phyloP scores from a whole-genome alignment of 768 basidiomycete genomes.

The Leccinum barrowsii region DNA sequence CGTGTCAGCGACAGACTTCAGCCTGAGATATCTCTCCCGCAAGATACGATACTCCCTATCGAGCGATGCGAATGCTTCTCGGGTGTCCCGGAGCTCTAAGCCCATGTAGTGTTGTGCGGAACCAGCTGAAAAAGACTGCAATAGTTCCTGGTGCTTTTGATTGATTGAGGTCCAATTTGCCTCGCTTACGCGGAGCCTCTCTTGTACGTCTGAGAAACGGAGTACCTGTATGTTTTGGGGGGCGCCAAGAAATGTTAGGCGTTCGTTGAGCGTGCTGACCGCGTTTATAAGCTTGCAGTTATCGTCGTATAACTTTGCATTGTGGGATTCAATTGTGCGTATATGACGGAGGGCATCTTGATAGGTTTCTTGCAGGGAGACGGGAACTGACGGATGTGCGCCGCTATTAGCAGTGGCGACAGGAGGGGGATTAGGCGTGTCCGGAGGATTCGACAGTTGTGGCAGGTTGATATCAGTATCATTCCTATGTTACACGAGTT shows the following conservation, averaged over 20 bases:
- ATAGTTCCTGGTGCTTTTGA: slow-evolving; percentile 25
- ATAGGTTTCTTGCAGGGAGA: slow-evolving; percentile 32
- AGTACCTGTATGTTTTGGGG: slow-evolving; percentile 16
- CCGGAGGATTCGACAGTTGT: background rate
- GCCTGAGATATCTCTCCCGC: slow-evolving; percentile 19
- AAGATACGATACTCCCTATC: slow-evolving; percentile 20
- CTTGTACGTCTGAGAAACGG: slow-evolving; percentile 23
- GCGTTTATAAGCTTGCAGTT: slow-evolving; percentile 32
- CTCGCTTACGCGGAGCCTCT: slow-evolving; percentile 24
- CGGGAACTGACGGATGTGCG: slow-evolving; percentile 43
- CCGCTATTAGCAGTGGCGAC: slow-evolving; percentile 17
- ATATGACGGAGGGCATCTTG: slow-evolving; percentile 31
- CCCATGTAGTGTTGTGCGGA: slow-evolving; percentile 16
- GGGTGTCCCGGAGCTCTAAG: slow-evolving; percentile 17
- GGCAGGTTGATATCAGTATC: background rate
- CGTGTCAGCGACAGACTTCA: slow-evolving; percentile 10
- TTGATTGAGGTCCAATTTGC: slow-evolving; percentile 11
- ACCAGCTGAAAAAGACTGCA: slow-evolving; percentile 11
- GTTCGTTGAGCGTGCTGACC: slow-evolving; percentile 31
- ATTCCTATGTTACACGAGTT: slow-evolving; percentile 4
- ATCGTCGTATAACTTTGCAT: slow-evolving; percentile 36
- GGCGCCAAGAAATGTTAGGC: slow-evolving; percentile 19
- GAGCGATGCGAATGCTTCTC: slow-evolving; percentile 19
- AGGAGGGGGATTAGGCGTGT: slow-evolving; percentile 6
- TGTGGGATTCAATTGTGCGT: slow-evolving; percentile 26